Evolutionary conservation across 2,329 filamentous ascomycete species (phyloP), one percentile per base, ranked within the genome.

Genomic region (Apiospora arundinis): DNA sequence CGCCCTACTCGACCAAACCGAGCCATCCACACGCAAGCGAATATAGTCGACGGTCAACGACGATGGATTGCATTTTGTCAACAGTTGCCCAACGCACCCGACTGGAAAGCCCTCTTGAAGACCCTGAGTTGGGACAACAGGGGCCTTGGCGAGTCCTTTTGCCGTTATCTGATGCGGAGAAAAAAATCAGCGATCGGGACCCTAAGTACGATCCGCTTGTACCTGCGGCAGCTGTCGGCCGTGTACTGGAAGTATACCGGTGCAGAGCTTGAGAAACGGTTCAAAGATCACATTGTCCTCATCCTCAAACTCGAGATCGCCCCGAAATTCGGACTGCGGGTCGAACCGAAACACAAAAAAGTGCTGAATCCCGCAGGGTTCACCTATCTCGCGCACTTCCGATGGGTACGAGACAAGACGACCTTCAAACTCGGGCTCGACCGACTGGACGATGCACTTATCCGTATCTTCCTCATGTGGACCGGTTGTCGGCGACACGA

Each of bases 341-440:
- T 65, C 1, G 52, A 70, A 66, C 69, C 52, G 3, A 70, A 70
- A 23, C 7, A 70, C 11, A 70, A 63, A 32, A 70, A 23, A 63
- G 37, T 65, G 11, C 49, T 70, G 1, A 46, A 21, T 16, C 40
- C 49, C 28, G 45, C 21, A 23, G 46, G 46, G 18, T 49, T 49
- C n/a, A 49, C 8, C n/a, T 49, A 49, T 23, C n/a, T 49, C 8
- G 8, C 9, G 9, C 9, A 49, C 11, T 49, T 49, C 8, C 21
- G 21, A 8, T 49, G 21, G 21, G 46, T 49, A 6, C n/a, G n/a
- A 9, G n/a, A 49, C n/a, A 49, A 9, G n/a, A 49, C n/a, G 4
- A 49, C n/a, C n/a, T 49, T 49, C n/a, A 49, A 49, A 23, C 6
- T 49, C 8, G 46, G 21, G 23, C 46, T 49, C 46, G 46, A 49